Evolutionary conservation across 306 rosid genomes (phyloP).

Genomic region (Malus fusca): DNA sequence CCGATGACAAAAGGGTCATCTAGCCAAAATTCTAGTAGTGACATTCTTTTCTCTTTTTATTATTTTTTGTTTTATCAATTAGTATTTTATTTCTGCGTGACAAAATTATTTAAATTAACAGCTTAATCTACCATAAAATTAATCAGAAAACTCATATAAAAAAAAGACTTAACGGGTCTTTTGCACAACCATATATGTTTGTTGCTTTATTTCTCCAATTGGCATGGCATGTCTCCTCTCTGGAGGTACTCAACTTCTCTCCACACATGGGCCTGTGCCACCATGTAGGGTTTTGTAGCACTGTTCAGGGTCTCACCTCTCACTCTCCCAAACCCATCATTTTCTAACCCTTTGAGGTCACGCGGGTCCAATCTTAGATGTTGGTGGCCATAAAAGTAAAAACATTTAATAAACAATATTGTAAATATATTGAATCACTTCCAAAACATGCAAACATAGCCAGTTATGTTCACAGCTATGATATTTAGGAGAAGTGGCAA

Average conservation of each 20-base stretch:
- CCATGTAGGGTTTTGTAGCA: slow-evolving; percentile 9
- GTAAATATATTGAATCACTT: neutral
- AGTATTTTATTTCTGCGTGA: too few relatives aligned
- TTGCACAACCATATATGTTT: neutral
- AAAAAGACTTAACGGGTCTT: too few relatives aligned
- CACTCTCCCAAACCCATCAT: slow-evolving; percentile 37
- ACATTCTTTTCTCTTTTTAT: too few relatives aligned
- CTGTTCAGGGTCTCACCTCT: slow-evolving; percentile 23
- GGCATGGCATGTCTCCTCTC: slow-evolving; percentile 41
- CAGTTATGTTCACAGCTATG: neutral
- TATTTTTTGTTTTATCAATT: too few relatives aligned
- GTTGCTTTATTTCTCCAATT: slow-evolving; percentile 10
- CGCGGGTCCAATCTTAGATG: slow-evolving; percentile 27
- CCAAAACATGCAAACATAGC: neutral
- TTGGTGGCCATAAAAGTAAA: neutral
- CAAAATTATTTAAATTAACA: too few relatives aligned
- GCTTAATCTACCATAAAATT: too few relatives aligned
- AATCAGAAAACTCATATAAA: too few relatives aligned
- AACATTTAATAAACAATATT: neutral
- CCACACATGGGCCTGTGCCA: slow-evolving; percentile 38
- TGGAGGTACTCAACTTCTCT: slow-evolving; percentile 25
- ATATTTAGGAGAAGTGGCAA: neutral
- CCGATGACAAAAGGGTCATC: too few relatives aligned
- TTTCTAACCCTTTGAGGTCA: slow-evolving; percentile 27
- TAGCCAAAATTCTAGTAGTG: too few relatives aligned